Base-by-base conservation (phyloP, 345 rosid species). In the Carallia pectinifolia region DNA sequence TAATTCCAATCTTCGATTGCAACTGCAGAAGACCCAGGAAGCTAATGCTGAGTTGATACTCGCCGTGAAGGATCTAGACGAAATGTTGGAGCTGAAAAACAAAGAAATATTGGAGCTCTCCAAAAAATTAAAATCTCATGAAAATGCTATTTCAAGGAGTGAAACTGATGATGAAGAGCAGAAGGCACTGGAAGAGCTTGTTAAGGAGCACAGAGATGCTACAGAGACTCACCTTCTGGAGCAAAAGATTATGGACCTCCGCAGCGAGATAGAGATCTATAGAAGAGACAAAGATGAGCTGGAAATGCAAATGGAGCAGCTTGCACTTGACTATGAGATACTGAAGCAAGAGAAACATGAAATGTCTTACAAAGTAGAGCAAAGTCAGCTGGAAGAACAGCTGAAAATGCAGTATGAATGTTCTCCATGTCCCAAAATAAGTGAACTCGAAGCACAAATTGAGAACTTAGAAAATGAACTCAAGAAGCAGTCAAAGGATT, bases 271-370 rank as follows among this genome's bases (percentile, higher is more conserved):
- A 48, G 96, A 95, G 85, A 86, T 86, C 72, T 89, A 81, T 66
- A 86, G 82, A 76, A 81, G 93, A 65, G 96, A 90, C 33, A 96
- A 82, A 79, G 96, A 92, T 67, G 98, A 90, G 74, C 81, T 90
- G 39, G 95, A 92, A 90, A 84, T 83, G 77, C 97, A 90, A 76
- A 85, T 89, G 93, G 96, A 96, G 84, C 98, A 92, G 80, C 86
- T 96, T 61, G 99, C 94, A 53, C 84, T 96, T 64, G 99, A 96
- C 69, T 90, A 96, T 68, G 98, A 96, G 93, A 96, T 92, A 77
- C 34, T 90, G 71, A 92, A 90, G 78, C 98, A 96, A 68, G 92
- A 88, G 74, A 88, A 92, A 75, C 97, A 92, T 18, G 83, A 84
- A 62, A 66, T 88, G 61, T 88, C 90, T 3, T 85, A 79, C 68